Evolutionary conservation across 2,329 filamentous ascomycete genomes (phyloP).

Genomic region (Colletotrichum zoysiae): DNA sequence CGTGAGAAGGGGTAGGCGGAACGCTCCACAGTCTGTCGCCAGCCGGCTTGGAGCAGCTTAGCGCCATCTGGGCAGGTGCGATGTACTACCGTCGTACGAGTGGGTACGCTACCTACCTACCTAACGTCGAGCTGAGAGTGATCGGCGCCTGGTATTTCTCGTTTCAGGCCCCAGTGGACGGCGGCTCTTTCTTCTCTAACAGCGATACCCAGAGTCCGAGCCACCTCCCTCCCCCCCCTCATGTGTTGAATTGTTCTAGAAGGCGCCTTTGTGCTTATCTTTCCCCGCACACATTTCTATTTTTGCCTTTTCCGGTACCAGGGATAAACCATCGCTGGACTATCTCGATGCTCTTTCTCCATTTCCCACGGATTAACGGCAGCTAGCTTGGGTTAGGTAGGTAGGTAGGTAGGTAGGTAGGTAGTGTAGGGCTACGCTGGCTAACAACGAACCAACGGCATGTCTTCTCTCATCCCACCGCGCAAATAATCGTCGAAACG

Average conservation of each 20-base stretch:
- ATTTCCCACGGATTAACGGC: conserved; percentile 32
- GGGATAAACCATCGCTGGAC: conserved; percentile 8
- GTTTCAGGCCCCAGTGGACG: conserved; percentile 29
- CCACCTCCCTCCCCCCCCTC: no score
- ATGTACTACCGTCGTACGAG: neutral
- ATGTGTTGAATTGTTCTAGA: no score
- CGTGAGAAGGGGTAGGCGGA: conserved; percentile 11
- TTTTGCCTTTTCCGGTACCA: neutral
- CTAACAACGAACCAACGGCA: conserved; percentile 1
- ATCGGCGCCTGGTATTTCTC: conserved; percentile 13
- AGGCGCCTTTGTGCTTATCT: neutral
- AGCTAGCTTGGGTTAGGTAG: neutral
- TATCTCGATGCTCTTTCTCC: neutral
- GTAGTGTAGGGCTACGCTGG: conserved; percentile 25
- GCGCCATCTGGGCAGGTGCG: conserved; percentile 2
- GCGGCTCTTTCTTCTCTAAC: neutral
- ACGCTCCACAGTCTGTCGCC: conserved; percentile 24
- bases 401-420: neutral
- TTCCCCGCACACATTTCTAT: conserved; percentile 19
- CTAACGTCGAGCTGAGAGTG: neutral
- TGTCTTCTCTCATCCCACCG: neutral
- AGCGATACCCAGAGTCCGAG: neutral
- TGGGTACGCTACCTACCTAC: no score
- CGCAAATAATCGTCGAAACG: neutral
- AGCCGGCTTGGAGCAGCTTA: conserved; percentile 5